These are phyloP conservation scores for Sporobolomyces phaffii DNA, from an alignment of 768 basidiomycete genomes.

Conservation along the genomic window DNA sequence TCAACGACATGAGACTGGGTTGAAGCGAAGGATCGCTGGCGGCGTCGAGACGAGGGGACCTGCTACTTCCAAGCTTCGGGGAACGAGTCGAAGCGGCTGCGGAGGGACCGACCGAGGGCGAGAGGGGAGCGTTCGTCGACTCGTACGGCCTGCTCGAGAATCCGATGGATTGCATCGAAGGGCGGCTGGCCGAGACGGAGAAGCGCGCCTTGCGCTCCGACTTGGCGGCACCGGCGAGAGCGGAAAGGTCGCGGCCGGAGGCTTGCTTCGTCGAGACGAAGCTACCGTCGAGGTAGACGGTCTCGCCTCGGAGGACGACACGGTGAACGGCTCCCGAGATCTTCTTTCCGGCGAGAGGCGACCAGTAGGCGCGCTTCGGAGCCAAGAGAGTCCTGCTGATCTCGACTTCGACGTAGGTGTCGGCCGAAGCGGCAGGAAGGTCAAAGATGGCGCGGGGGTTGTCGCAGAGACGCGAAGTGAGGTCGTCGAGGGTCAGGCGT, in stretches of 20 bases:
- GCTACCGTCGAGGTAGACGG: conserved; percentile 77
- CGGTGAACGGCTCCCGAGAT: conserved; percentile 77
- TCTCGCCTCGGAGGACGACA: conserved; percentile 82
- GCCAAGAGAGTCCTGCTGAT: conserved; percentile 67
- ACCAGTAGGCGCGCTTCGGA: conserved; percentile 58
- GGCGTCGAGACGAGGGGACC: conserved; percentile 38
- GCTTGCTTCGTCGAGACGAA: conserved; percentile 52
- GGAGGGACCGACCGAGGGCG: conserved; percentile 43
- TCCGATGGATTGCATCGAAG: conserved; percentile 37
- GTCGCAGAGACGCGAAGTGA: conserved; percentile 75
- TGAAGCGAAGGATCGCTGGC: conserved; percentile 24
- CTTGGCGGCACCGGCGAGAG: conserved; percentile 36
- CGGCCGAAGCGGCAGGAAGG: conserved; percentile 62
- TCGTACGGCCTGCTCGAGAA: conserved; percentile 34
- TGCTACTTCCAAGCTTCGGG: conserved; percentile 19
- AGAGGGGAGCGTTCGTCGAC: conserved; percentile 13
- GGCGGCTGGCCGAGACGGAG: conserved; percentile 44
- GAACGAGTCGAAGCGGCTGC: conserved; percentile 44
- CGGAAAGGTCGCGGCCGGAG: conserved; percentile 46
- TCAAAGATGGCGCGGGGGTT: conserved; percentile 89
- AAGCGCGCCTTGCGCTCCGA: conserved; percentile 44
- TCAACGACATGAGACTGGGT: conserved; percentile 40
- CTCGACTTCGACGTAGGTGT: conserved; percentile 88
- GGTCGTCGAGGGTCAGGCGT: conserved; percentile 71
- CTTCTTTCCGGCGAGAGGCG: conserved; percentile 61